A percentile compares a stretch with the other conserved stretches of the same genome.
Conservation (phyloP, 208 protist genomes). For the Borovskyia barvae region DNA sequence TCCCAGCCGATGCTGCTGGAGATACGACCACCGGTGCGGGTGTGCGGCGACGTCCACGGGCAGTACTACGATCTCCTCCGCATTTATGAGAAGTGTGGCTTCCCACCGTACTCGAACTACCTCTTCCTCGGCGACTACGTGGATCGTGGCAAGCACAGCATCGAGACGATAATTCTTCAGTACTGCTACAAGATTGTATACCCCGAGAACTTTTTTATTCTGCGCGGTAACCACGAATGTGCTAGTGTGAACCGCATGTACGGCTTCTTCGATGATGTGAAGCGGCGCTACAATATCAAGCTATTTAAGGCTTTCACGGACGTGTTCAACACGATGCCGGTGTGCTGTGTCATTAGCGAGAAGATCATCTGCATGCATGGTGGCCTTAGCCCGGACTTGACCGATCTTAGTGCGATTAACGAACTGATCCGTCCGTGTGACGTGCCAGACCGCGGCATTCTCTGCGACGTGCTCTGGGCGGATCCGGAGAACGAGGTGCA, state of each 20-base stretch:
- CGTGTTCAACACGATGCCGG: conserved; percentile 98
- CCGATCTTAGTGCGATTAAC: conserved; percentile 90
- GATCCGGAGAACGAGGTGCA: conserved; percentile 94
- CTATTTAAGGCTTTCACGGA: conserved; percentile 99
- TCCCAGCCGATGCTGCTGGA: conserved; percentile 86
- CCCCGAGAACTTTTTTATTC: conserved; percentile 98
- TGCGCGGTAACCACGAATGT: no score
- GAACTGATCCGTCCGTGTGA: conserved; percentile 96
- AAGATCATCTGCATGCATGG: no score
- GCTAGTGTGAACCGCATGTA: conserved; percentile 98
- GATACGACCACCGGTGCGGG: conserved; percentile 66
- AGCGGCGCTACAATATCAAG: conserved; percentile 91
- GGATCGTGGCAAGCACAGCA: conserved; percentile 95
- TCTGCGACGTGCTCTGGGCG: conserved; percentile 99
- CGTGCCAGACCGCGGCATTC: conserved; percentile 98
- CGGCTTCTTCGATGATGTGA: conserved; percentile 98
- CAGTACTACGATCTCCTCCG: conserved; percentile 99
- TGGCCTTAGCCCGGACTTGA: conserved; percentile 96
- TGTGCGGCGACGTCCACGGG: conserved; percentile 98
- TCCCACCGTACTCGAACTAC: conserved; percentile 99
- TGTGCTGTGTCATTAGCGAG: conserved; percentile 98
- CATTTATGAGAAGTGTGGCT: conserved; percentile 98
- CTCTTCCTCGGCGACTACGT: conserved; percentile 99
- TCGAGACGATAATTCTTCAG: conserved; percentile 93
- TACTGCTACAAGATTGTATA: conserved; percentile 96